phyloP scores from a whole-genome alignment of 345 rosid species.

The Eucalyptus cloeziana region DNA sequence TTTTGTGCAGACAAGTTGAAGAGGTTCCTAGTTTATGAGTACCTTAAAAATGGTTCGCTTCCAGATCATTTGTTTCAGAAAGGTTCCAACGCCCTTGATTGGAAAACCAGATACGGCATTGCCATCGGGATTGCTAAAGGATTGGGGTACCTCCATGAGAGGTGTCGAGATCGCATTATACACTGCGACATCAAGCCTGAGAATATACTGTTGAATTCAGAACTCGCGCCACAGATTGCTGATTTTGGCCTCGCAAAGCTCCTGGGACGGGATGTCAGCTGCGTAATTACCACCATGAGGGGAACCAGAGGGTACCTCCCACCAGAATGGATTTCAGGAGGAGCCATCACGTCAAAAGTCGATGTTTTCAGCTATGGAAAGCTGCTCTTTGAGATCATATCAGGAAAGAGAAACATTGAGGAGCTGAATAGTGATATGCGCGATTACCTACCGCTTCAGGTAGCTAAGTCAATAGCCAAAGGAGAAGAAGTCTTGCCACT shows the following conservation, averaged over 20 bases:
- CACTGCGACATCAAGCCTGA: conserved; percentile 2
- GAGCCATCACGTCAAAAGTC: conserved; percentile 1
- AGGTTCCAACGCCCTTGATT: neutral
- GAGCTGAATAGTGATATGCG: neutral
- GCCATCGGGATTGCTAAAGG: conserved; percentile 3
- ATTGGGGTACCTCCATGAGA: conserved; percentile 7
- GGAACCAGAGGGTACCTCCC: conserved; percentile 1
- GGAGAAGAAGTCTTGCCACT: neutral
- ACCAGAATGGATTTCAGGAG: neutral
- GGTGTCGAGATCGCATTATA: neutral
- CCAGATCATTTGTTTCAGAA: neutral
- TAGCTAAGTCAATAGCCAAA: neutral
- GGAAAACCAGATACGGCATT: conserved; percentile 6
- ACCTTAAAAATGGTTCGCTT: conserved; percentile 2
- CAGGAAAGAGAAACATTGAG: conserved; percentile 2
- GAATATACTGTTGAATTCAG: neutral
- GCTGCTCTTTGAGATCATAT: conserved; percentile 8
- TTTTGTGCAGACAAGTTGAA: conserved; percentile 1
- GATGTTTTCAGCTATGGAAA: conserved; percentile 14
- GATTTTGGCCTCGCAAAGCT: conserved; percentile 2
- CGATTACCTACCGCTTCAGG: neutral
- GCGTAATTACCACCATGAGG: neutral
- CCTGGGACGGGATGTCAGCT: neutral
- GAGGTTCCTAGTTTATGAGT: conserved; percentile 7
- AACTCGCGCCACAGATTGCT: neutral